Base-by-base conservation (phyloP, 305 asterid genomes). In the Solanum aculeatissimum region DNA sequence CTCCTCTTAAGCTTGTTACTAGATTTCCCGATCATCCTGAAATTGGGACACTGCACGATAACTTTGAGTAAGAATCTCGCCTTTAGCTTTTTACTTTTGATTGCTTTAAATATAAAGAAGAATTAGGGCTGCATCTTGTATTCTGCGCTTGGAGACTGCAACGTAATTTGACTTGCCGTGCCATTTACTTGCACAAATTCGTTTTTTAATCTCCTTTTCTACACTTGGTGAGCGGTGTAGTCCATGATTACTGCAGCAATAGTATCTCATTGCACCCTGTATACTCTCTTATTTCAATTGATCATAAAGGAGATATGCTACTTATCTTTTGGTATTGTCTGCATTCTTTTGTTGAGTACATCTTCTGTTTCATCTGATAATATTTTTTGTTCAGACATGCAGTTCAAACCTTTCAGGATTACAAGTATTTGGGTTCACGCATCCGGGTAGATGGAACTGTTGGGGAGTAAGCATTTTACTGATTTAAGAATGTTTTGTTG, bases 371-470 rank as follows among this genome's bases (percentile, higher is more conserved):
- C 42, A 29, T 51, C 80, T 83, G n/a, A 58, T 85, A 78, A 85
- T 83, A 77, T 81, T 89, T 87, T 88, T 84, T 70, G 80, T 87
- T 81, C 94, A 95, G 99, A 83, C 94, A 94, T 79, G 93, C 99
- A 51, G 93, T 88, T 87, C 93, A 95, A 85, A 81, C 86, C 81
- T 97, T 90, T 89, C 98, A 87, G 90, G 99, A 97, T 88, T 88
- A 95, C 91, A 97, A 97, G 88, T 97, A 97, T 89, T 86, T 97
- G 94, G 99, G 98, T 66, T 91, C 97, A 29, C 98, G 99, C 69
- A 89, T 94, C 86, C 95, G 98, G 75, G 85, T 91, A 78, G 99
- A 97, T 91, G 99, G 98, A 84, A 95, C 95, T 69, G 90, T 95
- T 87, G 99, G 98, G 89, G 99, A 97, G 99, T 97, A 93, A 92